A percentile compares a stretch with the other conserved stretches of the same genome.
Evolutionary conservation across 768 basidiomycete genomes (phyloP).

Genomic region (Macrolepiota dolichaula): DNA sequence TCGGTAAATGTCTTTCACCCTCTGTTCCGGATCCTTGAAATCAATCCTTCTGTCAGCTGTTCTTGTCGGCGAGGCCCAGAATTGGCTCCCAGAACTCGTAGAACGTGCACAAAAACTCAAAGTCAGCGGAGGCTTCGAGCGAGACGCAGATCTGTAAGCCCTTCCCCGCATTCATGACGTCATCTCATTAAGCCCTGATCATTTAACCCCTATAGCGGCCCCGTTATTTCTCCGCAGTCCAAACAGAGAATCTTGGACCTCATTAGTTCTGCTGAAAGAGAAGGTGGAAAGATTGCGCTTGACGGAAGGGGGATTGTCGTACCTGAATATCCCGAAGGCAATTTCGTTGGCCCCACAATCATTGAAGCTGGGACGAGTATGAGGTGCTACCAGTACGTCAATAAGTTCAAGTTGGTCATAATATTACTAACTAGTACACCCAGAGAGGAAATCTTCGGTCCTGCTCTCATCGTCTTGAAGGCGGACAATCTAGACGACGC

Average conservation of each 20-base stretch:
- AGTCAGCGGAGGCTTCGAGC: conserved; percentile 90
- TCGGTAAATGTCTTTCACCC: conserved; percentile 47
- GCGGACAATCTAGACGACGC: conserved; percentile 89
- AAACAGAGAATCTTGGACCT: conserved; percentile 73
- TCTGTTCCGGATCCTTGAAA: not conserved
- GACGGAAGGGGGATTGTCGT: conserved; percentile 78
- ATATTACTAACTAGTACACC: not conserved
- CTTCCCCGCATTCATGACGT: not conserved
- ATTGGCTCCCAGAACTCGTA: conserved; percentile 85
- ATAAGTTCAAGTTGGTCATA: not conserved
- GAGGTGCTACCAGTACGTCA: conserved; percentile 79
- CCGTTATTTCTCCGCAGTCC: conserved; percentile 79
- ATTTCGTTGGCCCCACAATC: conserved; percentile 93
- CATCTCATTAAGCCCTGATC: not conserved
- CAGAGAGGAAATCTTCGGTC: conserved; percentile 95
- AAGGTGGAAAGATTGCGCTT: conserved; percentile 84
- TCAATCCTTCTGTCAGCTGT: conserved; percentile 42
- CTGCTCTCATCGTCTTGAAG: conserved; percentile 74
- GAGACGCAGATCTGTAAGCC: conserved; percentile 72
- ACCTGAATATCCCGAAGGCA: conserved; percentile 77
- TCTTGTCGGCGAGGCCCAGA: conserved; percentile 73
- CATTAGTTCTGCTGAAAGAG: conserved; percentile 67
- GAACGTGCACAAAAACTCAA: conserved; percentile 77
- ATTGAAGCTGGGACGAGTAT: conserved; percentile 80
- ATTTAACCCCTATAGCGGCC: conserved; percentile 39